phyloP scores from a whole-genome alignment of 2,329 filamentous ascomycete genomes.

The Stemphylium vesicarium region DNA sequence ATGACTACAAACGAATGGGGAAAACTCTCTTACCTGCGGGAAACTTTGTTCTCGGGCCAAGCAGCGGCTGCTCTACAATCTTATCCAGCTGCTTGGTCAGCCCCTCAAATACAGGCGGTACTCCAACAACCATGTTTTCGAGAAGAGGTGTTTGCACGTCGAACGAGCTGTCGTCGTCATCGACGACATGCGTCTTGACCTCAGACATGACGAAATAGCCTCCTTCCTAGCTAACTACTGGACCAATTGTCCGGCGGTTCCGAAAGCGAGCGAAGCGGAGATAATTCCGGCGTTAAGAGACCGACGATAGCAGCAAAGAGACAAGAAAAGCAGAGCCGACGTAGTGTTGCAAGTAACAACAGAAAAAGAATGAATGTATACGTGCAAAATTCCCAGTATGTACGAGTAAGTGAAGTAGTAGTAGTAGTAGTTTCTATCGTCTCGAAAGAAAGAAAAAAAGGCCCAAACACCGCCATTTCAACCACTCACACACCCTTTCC shows the following conservation, averaged over 20 bases:
- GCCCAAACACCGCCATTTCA: too few relatives aligned
- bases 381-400: too few relatives aligned
- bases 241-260: constrained; percentile 10
- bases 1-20: not conserved
- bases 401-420: too few relatives aligned
- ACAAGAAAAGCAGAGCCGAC: constrained; percentile 1
- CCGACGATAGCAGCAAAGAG: not conserved
- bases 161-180: constrained; percentile 23
- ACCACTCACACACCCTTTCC: too few relatives aligned
- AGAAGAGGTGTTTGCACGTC: constrained; percentile 42
- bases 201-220: constrained; percentile 25
- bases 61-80: constrained; percentile 43
- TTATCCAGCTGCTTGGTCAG: constrained; percentile 44
- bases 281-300: constrained; percentile 15
- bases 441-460: too few relatives aligned
- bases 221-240: constrained; percentile 9
- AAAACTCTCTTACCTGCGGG: constrained; percentile 28
- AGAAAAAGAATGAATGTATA: not conserved
- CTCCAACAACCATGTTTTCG: constrained; percentile 47
- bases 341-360: not conserved
- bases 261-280: constrained; percentile 18
- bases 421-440: too few relatives aligned
- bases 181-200: constrained; percentile 15
- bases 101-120: constrained; percentile 46
- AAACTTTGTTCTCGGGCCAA: constrained; percentile 40